Conservation (phyloP, 176 grass and related monocot genomes). For the Aegilops sharonensis region DNA sequence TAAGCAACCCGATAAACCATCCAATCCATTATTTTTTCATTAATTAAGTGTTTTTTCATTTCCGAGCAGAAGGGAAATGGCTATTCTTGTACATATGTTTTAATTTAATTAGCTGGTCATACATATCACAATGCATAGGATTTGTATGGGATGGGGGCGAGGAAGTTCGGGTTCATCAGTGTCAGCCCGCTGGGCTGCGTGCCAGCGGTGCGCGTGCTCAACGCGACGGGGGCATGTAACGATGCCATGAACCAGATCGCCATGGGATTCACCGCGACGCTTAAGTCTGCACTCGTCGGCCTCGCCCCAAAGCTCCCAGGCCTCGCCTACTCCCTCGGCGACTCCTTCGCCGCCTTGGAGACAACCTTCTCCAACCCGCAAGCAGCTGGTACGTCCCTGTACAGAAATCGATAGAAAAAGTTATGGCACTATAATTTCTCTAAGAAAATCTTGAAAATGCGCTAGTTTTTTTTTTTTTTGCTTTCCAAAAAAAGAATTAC, state of each 20-base stretch:
- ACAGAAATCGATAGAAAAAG: neutral
- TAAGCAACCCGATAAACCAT: neutral
- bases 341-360: neutral
- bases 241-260: constrained; percentile 28
- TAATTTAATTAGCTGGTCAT: neutral
- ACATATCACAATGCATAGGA: neutral
- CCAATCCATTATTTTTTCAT: too few species aligned
- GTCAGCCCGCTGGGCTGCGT: constrained; percentile 28
- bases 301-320: constrained; percentile 22
- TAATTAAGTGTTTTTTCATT: neutral
- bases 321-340: constrained; percentile 28
- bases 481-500: too few species aligned
- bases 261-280: constrained; percentile 9
- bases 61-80: too few species aligned
- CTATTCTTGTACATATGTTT: too few species aligned
- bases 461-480: too few species aligned
- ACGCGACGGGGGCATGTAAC: constrained; percentile 4
- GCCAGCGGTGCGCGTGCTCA: neutral
- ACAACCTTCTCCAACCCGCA: neutral
- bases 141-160: constrained; percentile 32
- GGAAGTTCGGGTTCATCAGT: constrained; percentile 46
- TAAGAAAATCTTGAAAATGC: neutral
- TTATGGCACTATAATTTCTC: neutral
- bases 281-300: neutral
- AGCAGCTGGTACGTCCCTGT: neutral